Conservation (phyloP, 2,329 filamentous ascomycete genomes). For the Pleurostoma richardsiae region DNA sequence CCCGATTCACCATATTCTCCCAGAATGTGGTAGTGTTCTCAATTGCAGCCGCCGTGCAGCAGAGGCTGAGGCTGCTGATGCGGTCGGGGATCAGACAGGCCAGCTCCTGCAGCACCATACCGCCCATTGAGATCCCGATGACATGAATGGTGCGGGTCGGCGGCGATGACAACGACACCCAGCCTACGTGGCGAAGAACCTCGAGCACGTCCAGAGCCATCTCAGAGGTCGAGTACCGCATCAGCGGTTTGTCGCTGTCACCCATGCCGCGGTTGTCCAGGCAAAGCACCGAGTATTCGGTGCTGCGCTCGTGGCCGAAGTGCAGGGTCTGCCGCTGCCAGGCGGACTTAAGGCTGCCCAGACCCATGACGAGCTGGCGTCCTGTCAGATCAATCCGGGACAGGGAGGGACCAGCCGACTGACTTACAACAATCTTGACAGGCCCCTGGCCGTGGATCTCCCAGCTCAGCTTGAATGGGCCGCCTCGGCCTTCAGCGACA, state of each 20-base stretch:
- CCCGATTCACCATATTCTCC: constrained; percentile 57
- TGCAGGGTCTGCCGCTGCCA: constrained; percentile 83
- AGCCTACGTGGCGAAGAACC: constrained; percentile 63
- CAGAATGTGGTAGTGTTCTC: constrained; percentile 57
- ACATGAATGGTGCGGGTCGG: constrained; percentile 52
- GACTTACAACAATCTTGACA: constrained; percentile 66
- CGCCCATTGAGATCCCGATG: constrained; percentile 77
- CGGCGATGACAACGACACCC: constrained; percentile 35
- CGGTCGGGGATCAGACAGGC: constrained; percentile 46
- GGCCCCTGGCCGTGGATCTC: constrained; percentile 75
- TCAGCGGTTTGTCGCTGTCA: constrained; percentile 68
- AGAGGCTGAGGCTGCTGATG: constrained; percentile 51
- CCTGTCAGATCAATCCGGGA: background rate
- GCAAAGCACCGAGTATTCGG: constrained; percentile 68
- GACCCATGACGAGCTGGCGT: constrained; percentile 71
- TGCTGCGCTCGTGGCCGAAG: constrained; percentile 67
- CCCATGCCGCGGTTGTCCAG: constrained; percentile 86
- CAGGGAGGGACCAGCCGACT: constrained; percentile 2
- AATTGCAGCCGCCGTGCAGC: constrained; percentile 57
- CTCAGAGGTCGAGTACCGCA: constrained; percentile 74
- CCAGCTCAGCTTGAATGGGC: constrained; percentile 71
- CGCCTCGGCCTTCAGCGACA: constrained; percentile 67
- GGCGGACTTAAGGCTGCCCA: constrained; percentile 61
- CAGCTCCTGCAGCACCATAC: constrained; percentile 89
- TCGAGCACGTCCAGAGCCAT: constrained; percentile 80